Evolutionary conservation across 2,329 filamentous ascomycete species (phyloP), one percentile per base, ranked within the genome.

Genomic region (Phaeosphaeriaceae sp.): DNA sequence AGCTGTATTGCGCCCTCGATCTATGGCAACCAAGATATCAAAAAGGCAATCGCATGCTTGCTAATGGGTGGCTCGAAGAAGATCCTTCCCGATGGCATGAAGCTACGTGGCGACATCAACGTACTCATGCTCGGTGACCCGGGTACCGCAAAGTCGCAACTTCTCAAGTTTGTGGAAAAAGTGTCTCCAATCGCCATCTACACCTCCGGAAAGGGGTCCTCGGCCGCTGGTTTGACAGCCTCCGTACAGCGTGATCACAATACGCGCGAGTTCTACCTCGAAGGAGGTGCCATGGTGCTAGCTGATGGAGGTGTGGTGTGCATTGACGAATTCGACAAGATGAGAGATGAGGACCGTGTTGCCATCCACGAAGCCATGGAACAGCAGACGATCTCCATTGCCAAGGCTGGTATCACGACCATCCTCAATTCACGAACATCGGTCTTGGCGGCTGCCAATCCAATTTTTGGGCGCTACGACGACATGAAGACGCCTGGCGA

Each of bases 311-410:
- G 95, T 69, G 94, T 98, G 1, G 95, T 98, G 10, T 98, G 95
- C 78, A 99, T 99, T 69, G 95, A 99, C 74, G 95, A 99, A 80
- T 99, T 99, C 74, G 95, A 99, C 82, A 99, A 99, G 84, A 99
- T 99, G 95, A 87, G 95, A 62, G 95, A 99, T 75, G 95, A 99
- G 78, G 95, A 99, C 71, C 87, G 95, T 68, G 95, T 98, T 7
- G 95, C 95, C 1, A 99, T 99, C 66, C 95, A 99, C 84, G 95
- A 99, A 85, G 95, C 95, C 57, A 99, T 99, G 95, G 95, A 99
- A 77, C 95, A 99, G 81, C 95, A 99, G 79, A 99, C 95, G 0
- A 99, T 99, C 60, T 98, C 95, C 11, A 98, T 99, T 69, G 95
- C 95, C 63, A 98, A 99, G 81, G 95, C 95, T 0, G 95, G 95